Evolutionary conservation across 331 rosid genomes (phyloP), one percentile per base, ranked within the genome.

Genomic region (Quercus phellos): DNA sequence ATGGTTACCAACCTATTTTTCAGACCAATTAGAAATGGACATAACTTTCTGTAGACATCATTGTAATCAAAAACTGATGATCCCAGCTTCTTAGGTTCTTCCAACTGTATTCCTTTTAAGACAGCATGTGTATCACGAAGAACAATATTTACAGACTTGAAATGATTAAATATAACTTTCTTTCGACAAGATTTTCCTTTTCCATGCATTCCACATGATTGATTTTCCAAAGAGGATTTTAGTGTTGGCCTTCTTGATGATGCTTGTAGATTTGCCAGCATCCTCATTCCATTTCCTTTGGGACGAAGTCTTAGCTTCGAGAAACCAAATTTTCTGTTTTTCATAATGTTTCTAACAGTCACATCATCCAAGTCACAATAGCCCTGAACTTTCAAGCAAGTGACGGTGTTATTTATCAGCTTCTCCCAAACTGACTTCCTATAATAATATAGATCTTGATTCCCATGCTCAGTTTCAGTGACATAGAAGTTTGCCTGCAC

Each of bases 11-110:
- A 68, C 32, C 82, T 84, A 30, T 82, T 84, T 87, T 83, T 88
- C 22, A 81, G 81, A 71, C 73, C 83, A 84, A 82, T 64, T 75
- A 88, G 74, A 82, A 90, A 90, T 29, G 92, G 86, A 43, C 92
- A 83, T 22, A 94, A 75, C 77, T 84, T 92, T 82, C 61, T 83
- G 63, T 94, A 94, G 71, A 89, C 88, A 81, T 89, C 98, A 86
- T 90, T 90, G 85, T 94, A 94, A 76, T 94, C 90, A 84, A 94
- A 94, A 74, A 94, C 95, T 2, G 98, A 94, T 54, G 98, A 88
- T 72, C 98, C 98, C 76, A 94, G 80, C 64, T 83, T 87, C 84
- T 85, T 84, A 24, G 95, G 90, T 73, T 88, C 92, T 84, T 86
- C 81, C 73, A 83, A 74, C 81, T 75, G 85, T 69, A 92, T 83